These are phyloP conservation scores for Botrytis paeoniae DNA, from an alignment of 2,329 filamentous ascomycete genomes.

Conservation along the genomic window DNA sequence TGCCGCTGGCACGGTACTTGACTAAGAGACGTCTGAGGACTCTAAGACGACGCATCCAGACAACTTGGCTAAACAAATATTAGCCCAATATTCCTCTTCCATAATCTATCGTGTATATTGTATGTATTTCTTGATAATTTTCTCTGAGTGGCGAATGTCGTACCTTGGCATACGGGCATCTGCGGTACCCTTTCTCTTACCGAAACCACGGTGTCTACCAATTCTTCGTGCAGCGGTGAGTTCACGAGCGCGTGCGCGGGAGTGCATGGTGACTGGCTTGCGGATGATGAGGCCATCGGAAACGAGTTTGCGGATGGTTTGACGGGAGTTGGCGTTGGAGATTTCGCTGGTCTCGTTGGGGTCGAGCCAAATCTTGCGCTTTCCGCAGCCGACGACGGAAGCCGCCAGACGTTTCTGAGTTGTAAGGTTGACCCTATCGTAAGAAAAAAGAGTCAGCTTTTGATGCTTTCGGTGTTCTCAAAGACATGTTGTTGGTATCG, in stretches of 20 bases:
- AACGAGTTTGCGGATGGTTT: slow-evolving; percentile 99
- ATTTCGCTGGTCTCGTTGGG: slow-evolving; percentile 99
- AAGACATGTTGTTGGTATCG: slow-evolving; percentile 13
- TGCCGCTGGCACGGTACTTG: slow-evolving; percentile 99
- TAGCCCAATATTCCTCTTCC: slow-evolving; percentile 34
- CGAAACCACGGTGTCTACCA: slow-evolving; percentile 97
- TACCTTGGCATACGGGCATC: slow-evolving; percentile 99
- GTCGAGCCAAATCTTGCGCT: slow-evolving; percentile 99
- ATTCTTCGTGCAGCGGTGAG: slow-evolving; percentile 92
- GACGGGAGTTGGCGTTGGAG: slow-evolving; percentile 99
- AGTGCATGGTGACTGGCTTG: slow-evolving; percentile 99
- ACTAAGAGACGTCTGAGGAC: slow-evolving; percentile 98
- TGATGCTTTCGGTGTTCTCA: slow-evolving; percentile 20
- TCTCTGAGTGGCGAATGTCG: slow-evolving; percentile 38
- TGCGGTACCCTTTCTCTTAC: slow-evolving; percentile 99
- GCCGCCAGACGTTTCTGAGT: slow-evolving; percentile 99
- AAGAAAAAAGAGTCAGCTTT: slow-evolving; percentile 34
- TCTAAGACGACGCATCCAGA: slow-evolving; percentile 99
- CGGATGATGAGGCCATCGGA: slow-evolving; percentile 99
- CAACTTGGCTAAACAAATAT: slow-evolving; percentile 69
- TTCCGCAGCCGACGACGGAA: slow-evolving; percentile 96
- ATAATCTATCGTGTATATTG: background rate
- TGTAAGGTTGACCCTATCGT: slow-evolving; percentile 92
- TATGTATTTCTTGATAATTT: slow-evolving; percentile 24
- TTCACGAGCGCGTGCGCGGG: slow-evolving; percentile 91